phyloP scores from a whole-genome alignment of 768 basidiomycete genomes.

The Lactarius trivialis region DNA sequence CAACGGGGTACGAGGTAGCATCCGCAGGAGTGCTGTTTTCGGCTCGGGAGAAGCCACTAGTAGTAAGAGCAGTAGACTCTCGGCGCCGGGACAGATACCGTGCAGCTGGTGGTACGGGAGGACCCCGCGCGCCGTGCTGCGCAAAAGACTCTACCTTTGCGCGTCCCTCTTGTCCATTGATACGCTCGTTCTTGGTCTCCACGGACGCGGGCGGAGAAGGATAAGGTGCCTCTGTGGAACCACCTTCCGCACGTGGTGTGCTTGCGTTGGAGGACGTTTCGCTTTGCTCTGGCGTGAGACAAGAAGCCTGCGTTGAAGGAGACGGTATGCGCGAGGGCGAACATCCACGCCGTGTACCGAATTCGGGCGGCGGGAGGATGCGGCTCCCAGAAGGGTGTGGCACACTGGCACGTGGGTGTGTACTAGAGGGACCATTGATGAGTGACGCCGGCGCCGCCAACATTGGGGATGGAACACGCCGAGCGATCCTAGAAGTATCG shows the following conservation, averaged over 20 bases:
- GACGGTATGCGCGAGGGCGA: slow-evolving; percentile 9
- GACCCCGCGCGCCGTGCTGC: background rate
- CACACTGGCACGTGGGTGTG: background rate
- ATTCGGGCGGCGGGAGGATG: background rate
- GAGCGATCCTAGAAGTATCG: slow-evolving; percentile 1
- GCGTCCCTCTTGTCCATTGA: background rate
- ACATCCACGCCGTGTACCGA: background rate
- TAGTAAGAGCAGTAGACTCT: background rate
- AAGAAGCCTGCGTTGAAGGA: background rate
- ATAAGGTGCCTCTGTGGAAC: background rate
- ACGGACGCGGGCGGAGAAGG: background rate
- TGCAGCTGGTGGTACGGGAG: background rate
- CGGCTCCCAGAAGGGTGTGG: background rate
- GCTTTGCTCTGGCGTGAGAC: background rate
- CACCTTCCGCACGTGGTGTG: background rate
- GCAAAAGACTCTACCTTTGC: background rate
- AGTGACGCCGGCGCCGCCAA: background rate
- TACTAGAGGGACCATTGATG: background rate
- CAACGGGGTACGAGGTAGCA: background rate
- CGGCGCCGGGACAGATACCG: background rate
- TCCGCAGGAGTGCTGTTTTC: background rate
- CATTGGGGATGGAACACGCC: slow-evolving; percentile 11
- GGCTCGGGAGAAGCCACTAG: background rate
- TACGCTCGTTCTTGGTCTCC: background rate
- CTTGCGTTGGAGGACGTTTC: background rate